phyloP scores from a whole-genome alignment of 345 rosid genomes.

The Populus alba region DNA sequence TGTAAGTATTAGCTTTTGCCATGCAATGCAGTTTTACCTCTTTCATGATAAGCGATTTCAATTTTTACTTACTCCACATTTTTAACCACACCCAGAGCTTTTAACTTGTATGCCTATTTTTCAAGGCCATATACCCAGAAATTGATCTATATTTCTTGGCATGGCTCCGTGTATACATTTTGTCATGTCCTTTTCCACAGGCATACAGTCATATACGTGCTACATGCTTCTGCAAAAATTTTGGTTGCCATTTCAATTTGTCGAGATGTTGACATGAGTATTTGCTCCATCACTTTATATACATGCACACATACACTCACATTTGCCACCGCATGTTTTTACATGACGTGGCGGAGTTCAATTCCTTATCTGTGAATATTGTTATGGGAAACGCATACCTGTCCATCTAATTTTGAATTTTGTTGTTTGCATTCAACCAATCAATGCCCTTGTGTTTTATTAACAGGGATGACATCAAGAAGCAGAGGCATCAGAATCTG shows the following conservation, averaged over 20 bases:
- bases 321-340: not conserved
- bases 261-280: not conserved
- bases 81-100: not conserved
- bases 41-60: not conserved
- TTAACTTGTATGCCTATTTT: not conserved
- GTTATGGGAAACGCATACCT: not conserved
- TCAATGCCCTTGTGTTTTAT: not conserved
- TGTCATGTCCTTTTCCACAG: not conserved
- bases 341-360: not conserved
- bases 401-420: not conserved
- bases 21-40: not conserved
- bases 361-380: not conserved
- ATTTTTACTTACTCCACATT: not conserved
- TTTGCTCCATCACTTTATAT: not conserved
- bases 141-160: not conserved
- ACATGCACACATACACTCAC: not conserved
- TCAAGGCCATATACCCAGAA: not conserved
- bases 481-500: conserved; percentile 9
- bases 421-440: not conserved
- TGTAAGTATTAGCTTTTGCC: conserved; percentile 25
- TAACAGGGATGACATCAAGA: conserved; percentile 16
- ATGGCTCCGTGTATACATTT: not conserved
- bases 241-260: not conserved
- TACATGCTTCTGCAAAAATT: not conserved
- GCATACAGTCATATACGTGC: not conserved